Evolutionary conservation across 495 filamentous ascomycete species (phyloP), one percentile per base, ranked within the genome.

Genomic region (Schizothecium vesticola): DNA sequence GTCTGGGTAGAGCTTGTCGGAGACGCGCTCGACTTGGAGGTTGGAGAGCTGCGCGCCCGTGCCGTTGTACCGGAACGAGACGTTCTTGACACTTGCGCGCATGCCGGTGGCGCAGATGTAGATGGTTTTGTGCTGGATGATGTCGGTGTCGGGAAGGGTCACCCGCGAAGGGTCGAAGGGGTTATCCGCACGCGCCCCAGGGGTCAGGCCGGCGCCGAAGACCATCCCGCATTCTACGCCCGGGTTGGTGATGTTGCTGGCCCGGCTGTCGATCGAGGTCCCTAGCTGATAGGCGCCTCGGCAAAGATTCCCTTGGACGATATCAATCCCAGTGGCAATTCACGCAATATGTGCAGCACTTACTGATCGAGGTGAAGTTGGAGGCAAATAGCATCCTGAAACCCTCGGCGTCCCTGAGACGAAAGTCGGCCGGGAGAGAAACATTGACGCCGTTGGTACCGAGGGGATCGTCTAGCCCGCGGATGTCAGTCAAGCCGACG

Each of bases 171-270:
- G n/a, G n/a, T n/a, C n/a, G n/a, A n/a, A n/a, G n/a, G n/a, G n/a
- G n/a, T n/a, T n/a, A n/a, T n/a, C n/a, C n/a, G n/a, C n/a, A n/a
- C n/a, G n/a, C n/a, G n/a, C n/a, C n/a, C n/a, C n/a, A n/a, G n/a
- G n/a, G n/a, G n/a, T n/a, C n/a, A 51, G 1, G 36, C 36, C 36
- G 36, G 36, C 16, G 43, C 62, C 62, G 28, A 56, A 9, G 13
- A 64, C 12, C 9, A 64, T 3, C 11, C 62, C 62, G 13, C 62
- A 64, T 11, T n/a, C 23, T 2, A 56, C 62, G 3, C 19, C 31
- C 1, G 62, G 62, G 12, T 64, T 64, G 23, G 31, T 56, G 33
- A 64, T 51, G 21, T 64, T 63, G 61, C 21, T 63, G 25, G 61
- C 61, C 1, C 61, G 60, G 25, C 25, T 4, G 28, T 62, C 60